Evolutionary conservation across 768 basidiomycete genomes (phyloP), one percentile per base, ranked within the genome.

Genomic region (Boletus insuetus): DNA sequence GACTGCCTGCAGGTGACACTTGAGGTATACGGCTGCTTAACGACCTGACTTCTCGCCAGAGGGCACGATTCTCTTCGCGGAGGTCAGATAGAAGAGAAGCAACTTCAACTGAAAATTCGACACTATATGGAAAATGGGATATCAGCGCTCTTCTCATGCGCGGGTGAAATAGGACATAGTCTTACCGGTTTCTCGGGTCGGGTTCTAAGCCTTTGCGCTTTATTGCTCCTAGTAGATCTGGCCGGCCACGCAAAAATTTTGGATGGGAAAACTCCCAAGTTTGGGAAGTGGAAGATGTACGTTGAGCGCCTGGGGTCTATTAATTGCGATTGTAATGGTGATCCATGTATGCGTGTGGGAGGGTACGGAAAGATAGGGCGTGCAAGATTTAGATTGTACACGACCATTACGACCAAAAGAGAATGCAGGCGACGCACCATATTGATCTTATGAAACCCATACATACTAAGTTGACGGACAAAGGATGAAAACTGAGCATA

Each of bases 391-490:
- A n/a, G n/a, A n/a, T n/a, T n/a, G n/a, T n/a, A n/a, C 12, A 58
- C 40, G 26, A 55, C 6, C 24, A 24, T 24, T 24, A 24, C 24
- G 24, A 24, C 24, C 5, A 46, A 24, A 54, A 6, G 19, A 16
- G 53, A 46, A 39, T 42, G 53, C 7, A 48, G 31, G 22, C 11
- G 48, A 77, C 82, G 58, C 54, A 90, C 87, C 73, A 90, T 81
- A 70, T 93, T 93, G 73, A 91, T 91, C 74, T 95, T 95, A 73
- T 94, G 91, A 73, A 95, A 96, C 38, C 92, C 92, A 64, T 94
- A 96, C 91, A 94, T 95, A 76, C 95, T 95, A 52, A 95, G 80
- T 70, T 95, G 94, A 54, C 94, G 85, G 40, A 95, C 92, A 71
- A 97, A 97, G 66, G 89, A 92, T 11, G 93, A 93, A 70, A 97